phyloP scores from a whole-genome alignment of 306 rosid genomes.

The Potentilla sterilis region DNA sequence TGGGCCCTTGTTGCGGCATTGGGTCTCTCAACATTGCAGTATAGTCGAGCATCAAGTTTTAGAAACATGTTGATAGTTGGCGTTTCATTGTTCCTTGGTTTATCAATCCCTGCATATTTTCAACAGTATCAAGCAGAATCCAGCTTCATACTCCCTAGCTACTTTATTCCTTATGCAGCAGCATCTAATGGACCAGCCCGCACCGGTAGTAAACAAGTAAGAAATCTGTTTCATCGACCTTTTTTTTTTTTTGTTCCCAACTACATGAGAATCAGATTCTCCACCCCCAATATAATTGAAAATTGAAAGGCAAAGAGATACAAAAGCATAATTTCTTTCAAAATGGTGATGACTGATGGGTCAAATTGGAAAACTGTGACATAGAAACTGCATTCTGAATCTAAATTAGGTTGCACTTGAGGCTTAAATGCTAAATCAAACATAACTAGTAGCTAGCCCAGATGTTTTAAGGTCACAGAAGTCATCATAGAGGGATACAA shows the following conservation, averaged over 20 bases:
- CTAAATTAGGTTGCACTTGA: background rate
- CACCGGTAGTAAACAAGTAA: slow-evolving; percentile 63
- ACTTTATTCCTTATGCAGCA: slow-evolving; percentile 80
- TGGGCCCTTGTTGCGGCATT: slow-evolving; percentile 84
- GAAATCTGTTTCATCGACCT: background rate
- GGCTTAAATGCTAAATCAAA: background rate
- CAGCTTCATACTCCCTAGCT: slow-evolving; percentile 74
- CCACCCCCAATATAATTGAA: background rate
- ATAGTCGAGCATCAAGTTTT: slow-evolving; percentile 65
- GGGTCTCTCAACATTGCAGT: slow-evolving; percentile 77
- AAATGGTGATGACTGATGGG: background rate
- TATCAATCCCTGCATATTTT: slow-evolving; percentile 89
- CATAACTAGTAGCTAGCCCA: background rate
- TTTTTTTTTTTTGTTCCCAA: no score
- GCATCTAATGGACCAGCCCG: slow-evolving; percentile 86
- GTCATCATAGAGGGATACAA: background rate
- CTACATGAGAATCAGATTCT: background rate
- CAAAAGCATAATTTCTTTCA: background rate
- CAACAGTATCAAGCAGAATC: slow-evolving; percentile 74
- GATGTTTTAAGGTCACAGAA: background rate
- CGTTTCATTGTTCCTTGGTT: slow-evolving; percentile 82
- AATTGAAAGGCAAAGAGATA: background rate
- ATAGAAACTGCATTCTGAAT: background rate
- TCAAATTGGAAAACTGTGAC: background rate
- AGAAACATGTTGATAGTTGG: slow-evolving; percentile 84